Percentiles rank a stretch among this genome's conserved stretches.
Conservation (phyloP, 202 grass and related monocot species). For the Panicum virgatum region DNA sequence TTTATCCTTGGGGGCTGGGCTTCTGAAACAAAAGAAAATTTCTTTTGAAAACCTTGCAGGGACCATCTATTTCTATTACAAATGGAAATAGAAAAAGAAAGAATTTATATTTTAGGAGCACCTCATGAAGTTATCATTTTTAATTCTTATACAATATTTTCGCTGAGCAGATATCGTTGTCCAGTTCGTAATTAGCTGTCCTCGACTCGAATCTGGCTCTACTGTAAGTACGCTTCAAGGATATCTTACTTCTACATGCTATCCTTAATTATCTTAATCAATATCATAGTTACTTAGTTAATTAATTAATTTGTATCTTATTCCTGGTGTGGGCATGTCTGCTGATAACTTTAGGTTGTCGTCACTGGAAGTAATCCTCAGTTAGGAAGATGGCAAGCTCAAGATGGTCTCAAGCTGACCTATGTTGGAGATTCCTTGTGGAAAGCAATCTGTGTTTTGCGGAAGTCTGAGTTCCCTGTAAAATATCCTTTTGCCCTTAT, state of each 20-base stretch:
- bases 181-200: constrained; percentile 88
- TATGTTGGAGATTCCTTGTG: constrained; percentile 75
- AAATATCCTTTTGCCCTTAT: constrained; percentile 81
- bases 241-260: neutral
- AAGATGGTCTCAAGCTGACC: constrained; percentile 79
- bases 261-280: constrained; percentile 27
- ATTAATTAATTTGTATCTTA: constrained; percentile 16
- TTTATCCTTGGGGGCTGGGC: neutral
- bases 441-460: constrained; percentile 75
- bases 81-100: neutral
- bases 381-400: constrained; percentile 74
- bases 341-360: constrained; percentile 52
- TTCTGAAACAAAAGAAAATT: constrained; percentile 8
- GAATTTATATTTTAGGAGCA: neutral
- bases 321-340: constrained; percentile 6
- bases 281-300: neutral
- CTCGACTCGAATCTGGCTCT: constrained; percentile 56
- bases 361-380: constrained; percentile 75
- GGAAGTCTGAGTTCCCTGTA: constrained; percentile 79
- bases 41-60: neutral
- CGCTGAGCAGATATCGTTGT: constrained; percentile 63
- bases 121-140: neutral
- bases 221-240: constrained; percentile 53
- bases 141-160: constrained; percentile 17
- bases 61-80: neutral